phyloP scores from a whole-genome alignment of 2,329 filamentous ascomycete species.

The Alternaria sp. region DNA sequence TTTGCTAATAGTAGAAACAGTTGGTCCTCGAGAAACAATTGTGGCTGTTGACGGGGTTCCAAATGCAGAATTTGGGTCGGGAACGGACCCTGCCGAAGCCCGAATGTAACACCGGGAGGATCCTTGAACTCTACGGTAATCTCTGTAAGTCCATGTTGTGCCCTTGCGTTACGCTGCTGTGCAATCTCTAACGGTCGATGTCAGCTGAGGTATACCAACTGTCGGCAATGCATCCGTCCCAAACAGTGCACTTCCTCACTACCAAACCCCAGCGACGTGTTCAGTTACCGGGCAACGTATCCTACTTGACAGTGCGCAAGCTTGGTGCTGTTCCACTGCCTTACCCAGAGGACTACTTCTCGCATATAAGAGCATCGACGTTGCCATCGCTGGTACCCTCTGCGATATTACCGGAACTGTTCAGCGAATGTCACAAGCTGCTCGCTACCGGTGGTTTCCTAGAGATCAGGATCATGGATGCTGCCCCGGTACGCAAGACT shows the following conservation, averaged over 20 bases:
- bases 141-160: constrained; percentile 42
- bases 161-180: constrained; percentile 22
- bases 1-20: constrained; percentile 10
- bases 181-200: constrained; percentile 35
- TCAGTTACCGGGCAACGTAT: constrained; percentile 41
- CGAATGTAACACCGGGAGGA: constrained; percentile 40
- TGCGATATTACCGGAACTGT: constrained; percentile 62
- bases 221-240: constrained; percentile 49
- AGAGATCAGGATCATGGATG: constrained; percentile 68
- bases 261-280: constrained; percentile 42
- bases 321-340: constrained; percentile 59
- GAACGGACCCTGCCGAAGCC: constrained; percentile 29
- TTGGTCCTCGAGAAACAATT: constrained; percentile 62
- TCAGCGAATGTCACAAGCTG: constrained; percentile 63
- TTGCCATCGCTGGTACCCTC: constrained; percentile 64
- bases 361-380: constrained; percentile 53
- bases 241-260: constrained; percentile 47
- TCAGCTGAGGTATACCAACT: constrained; percentile 54
- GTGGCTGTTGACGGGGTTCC: constrained; percentile 67
- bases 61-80: constrained; percentile 42
- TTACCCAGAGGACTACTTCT: constrained; percentile 41
- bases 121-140: constrained; percentile 49
- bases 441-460: constrained; percentile 63
- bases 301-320: constrained; percentile 39
- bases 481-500: constrained; percentile 62